Evolutionary conservation across 176 grass and related monocot genomes (phyloP).

Genomic region (Musa itinerans): DNA sequence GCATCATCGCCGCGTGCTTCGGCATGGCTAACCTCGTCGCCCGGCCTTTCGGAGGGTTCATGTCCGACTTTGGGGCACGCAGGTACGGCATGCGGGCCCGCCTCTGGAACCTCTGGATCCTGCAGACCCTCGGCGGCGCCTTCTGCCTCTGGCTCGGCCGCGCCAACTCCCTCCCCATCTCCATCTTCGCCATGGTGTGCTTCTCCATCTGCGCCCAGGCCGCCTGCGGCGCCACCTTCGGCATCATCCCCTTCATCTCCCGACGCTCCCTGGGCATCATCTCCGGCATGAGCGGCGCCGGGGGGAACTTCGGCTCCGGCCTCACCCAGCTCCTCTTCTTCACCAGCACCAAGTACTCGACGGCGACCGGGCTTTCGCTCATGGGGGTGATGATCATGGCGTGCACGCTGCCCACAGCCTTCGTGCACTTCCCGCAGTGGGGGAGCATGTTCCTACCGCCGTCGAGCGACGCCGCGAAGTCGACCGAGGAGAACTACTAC

Average conservation of each 20-base stretch:
- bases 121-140: conserved; percentile 71
- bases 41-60: conserved; percentile 44
- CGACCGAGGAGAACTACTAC: conserved; percentile 49
- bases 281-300: conserved; percentile 57
- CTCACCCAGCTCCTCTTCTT: conserved; percentile 90
- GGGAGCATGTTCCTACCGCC: conserved; percentile 75
- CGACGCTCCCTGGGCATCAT: conserved; percentile 65
- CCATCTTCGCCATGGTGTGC: conserved; percentile 57
- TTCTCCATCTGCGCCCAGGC: conserved; percentile 84
- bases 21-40: conserved; percentile 84
- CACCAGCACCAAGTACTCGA: conserved; percentile 56
- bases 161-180: conserved; percentile 35
- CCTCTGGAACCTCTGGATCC: conserved; percentile 86
- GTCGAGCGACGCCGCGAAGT: conserved; percentile 9
- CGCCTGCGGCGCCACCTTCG: conserved; percentile 68
- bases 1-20: conserved; percentile 75
- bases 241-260: conserved; percentile 64
- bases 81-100: conserved; percentile 68
- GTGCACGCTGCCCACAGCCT: conserved; percentile 41
- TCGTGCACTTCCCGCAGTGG: conserved; percentile 92
- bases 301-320: conserved; percentile 60
- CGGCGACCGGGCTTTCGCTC: conserved; percentile 30
- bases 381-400: conserved; percentile 96
- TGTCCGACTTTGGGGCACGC: conserved; percentile 45
- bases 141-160: conserved; percentile 61